phyloP scores from a whole-genome alignment of 1,284 basidiomycete species.

The Papiliotrema laurentii region DNA sequence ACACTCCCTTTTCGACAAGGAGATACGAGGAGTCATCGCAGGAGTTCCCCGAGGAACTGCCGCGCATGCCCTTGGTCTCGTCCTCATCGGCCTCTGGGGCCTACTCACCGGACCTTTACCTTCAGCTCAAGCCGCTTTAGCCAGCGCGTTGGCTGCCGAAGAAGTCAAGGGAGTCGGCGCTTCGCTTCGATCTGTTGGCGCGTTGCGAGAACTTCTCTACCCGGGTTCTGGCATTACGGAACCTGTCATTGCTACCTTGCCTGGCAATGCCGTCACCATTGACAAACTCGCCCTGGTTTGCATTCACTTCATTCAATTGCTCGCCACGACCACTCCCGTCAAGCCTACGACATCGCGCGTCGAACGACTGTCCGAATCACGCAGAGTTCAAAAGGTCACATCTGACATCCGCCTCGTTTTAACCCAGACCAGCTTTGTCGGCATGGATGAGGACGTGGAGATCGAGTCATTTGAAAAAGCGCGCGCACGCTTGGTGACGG shows the following conservation, averaged over 20 bases:
- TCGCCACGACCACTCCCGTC: conserved; percentile 21
- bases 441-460: conserved; percentile 16
- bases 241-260: conserved; percentile 5
- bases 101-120: conserved; percentile 35
- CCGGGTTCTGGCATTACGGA: conserved; percentile 23
- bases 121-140: conserved; percentile 35
- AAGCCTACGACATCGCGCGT: conserved; percentile 8
- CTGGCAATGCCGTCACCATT: conserved; percentile 34
- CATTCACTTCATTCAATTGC: conserved; percentile 41
- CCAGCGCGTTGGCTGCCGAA: conserved; percentile 40
- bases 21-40: conserved; percentile 35
- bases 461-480: conserved; percentile 30
- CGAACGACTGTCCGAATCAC: conserved; percentile 22
- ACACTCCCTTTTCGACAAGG: conserved; percentile 34
- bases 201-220: conserved; percentile 41
- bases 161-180: conserved; percentile 34
- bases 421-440: conserved; percentile 37
- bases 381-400: conserved; percentile 31
- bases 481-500: conserved; percentile 38
- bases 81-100: conserved; percentile 46
- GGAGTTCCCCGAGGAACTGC: conserved; percentile 35
- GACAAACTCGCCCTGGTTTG: conserved; percentile 44
- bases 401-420: conserved; percentile 36
- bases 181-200: conserved; percentile 29
- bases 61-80: conserved; percentile 42